Evolutionary conservation across 164 flowering plant species (phyloP).

Genomic region (Saururus chinensis): DNA sequence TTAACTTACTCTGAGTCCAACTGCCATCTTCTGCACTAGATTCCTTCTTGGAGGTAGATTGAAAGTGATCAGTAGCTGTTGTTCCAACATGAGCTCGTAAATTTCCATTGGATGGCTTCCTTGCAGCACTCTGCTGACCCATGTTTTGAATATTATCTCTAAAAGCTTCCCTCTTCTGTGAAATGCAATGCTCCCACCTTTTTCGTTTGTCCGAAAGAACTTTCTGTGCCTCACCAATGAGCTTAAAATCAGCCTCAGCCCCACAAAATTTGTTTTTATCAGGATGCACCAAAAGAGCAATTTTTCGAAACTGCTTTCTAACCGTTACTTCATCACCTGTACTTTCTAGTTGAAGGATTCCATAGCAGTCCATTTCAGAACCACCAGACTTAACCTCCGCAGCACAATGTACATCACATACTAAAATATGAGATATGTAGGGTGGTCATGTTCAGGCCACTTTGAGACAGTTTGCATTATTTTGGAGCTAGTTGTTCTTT

Average conservation of each 20-base stretch:
- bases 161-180: conserved; percentile 9
- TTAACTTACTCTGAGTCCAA: neutral
- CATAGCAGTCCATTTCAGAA: conserved; percentile 68
- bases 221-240: conserved; percentile 71
- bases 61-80: conserved; percentile 7
- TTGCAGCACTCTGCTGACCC: conserved; percentile 8
- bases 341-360: conserved; percentile 51
- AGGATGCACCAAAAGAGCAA: conserved; percentile 77
- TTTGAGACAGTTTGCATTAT: no score
- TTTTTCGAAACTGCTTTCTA: conserved; percentile 67
- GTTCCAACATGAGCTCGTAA: conserved; percentile 10
- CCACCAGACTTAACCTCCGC: conserved; percentile 38
- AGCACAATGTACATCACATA: conserved; percentile 76
- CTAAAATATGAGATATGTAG: conserved; percentile 52
- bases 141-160: conserved; percentile 7
- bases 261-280: conserved; percentile 81
- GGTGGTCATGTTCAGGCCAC: neutral
- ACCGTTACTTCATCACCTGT: conserved; percentile 57
- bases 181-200: conserved; percentile 32
- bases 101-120: conserved; percentile 8
- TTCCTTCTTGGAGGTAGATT: conserved; percentile 1
- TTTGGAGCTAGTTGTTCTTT: neutral
- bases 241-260: conserved; percentile 79
- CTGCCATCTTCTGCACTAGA: neutral
- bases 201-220: conserved; percentile 39